Conservation (phyloP, 805 yeast genomes). For the Yamadazyma laniorum region DNA sequence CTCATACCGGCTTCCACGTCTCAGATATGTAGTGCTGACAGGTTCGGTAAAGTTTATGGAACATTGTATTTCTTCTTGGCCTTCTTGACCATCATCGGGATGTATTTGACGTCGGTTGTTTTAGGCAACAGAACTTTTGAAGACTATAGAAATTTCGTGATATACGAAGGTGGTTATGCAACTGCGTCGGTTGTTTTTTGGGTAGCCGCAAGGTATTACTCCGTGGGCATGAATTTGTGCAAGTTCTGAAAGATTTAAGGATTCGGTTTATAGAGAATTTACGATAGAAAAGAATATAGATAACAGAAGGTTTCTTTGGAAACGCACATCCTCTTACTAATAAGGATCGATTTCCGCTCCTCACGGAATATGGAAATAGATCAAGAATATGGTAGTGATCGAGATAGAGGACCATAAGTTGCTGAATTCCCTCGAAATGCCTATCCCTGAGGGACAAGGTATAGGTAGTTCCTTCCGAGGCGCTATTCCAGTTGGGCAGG, state of each 20-base stretch:
- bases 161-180: slow-evolving; percentile 43
- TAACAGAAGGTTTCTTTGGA: too few relatives aligned
- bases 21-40: slow-evolving; percentile 53
- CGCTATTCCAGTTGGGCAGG: background rate
- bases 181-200: slow-evolving; percentile 38
- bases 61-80: slow-evolving; percentile 45
- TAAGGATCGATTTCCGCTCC: too few relatives aligned
- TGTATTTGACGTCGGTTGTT: slow-evolving; percentile 26
- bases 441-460: background rate
- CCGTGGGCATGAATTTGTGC: slow-evolving; percentile 43
- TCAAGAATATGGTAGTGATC: background rate
- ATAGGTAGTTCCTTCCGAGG: background rate
- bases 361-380: too few relatives aligned
- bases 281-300: too few relatives aligned
- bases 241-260: slow-evolving; percentile 19
- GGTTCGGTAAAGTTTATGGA: slow-evolving; percentile 56
- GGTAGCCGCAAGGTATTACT: slow-evolving; percentile 41
- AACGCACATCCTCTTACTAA: too few relatives aligned
- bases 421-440: background rate
- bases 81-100: slow-evolving; percentile 28
- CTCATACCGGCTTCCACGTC: slow-evolving; percentile 60
- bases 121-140: slow-evolving; percentile 23
- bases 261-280: too few relatives aligned
- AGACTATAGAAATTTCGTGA: slow-evolving; percentile 43
- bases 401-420: background rate